Evolutionary conservation across 305 asterid genomes (phyloP).

Genomic region (Petunia hybrid): DNA sequence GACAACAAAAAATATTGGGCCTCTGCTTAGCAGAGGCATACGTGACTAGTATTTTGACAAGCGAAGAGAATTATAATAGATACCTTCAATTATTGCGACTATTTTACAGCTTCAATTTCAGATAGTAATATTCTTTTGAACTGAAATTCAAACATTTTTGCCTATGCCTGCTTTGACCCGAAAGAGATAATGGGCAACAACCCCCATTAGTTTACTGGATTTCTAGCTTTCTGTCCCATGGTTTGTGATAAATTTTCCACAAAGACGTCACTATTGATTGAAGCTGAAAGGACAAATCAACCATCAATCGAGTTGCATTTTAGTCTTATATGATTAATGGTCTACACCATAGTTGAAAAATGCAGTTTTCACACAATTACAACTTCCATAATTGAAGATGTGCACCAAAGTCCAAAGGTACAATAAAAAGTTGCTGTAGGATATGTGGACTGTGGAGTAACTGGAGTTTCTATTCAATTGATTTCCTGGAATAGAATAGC

Average conservation of each 20-base stretch:
- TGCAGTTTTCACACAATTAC: background rate
- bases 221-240: background rate
- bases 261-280: background rate
- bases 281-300: background rate
- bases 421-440: background rate
- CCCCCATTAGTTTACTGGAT: background rate
- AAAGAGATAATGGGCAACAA: background rate
- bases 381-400: background rate
- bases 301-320: background rate
- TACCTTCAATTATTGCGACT: too few species aligned
- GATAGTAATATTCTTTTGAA: too few species aligned
- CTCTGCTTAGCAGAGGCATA: too few species aligned
- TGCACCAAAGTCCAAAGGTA: background rate
- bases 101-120: too few species aligned
- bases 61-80: too few species aligned
- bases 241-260: background rate
- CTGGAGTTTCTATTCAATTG: background rate
- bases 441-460: background rate
- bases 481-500: background rate
- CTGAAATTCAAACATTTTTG: too few species aligned
- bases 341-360: background rate
- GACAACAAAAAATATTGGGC: too few species aligned
- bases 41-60: too few species aligned
- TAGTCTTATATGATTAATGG: background rate
- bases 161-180: too few species aligned